These are phyloP conservation scores for Aspergillus neotritici DNA, from an alignment of 2,329 filamentous ascomycete species.

Conservation along the genomic window DNA sequence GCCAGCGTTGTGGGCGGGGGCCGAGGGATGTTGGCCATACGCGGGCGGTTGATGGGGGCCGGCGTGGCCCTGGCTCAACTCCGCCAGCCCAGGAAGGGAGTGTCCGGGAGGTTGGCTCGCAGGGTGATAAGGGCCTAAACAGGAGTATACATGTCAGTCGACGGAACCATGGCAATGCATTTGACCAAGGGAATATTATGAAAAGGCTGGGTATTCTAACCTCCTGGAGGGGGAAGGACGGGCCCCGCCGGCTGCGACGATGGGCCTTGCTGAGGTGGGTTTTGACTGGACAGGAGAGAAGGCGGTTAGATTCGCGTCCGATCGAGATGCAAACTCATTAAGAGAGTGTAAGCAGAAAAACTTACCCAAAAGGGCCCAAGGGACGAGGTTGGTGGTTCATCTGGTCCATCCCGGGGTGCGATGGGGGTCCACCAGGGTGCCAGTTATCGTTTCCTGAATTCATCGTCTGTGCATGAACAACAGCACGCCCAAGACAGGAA, in stretches of 20 bases:
- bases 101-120: conserved; percentile 40
- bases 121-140: conserved; percentile 37
- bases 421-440: conserved; percentile 38
- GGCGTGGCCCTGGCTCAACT: conserved; percentile 42
- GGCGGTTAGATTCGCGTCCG: conserved; percentile 5
- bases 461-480: conserved; percentile 30
- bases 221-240: conserved; percentile 36
- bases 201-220: conserved; percentile 24
- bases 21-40: conserved; percentile 39
- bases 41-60: conserved; percentile 37
- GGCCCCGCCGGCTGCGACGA: conserved; percentile 34
- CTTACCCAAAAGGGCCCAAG: conserved; percentile 42
- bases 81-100: conserved; percentile 42
- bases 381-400: conserved; percentile 40
- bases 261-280: conserved; percentile 35
- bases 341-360: background rate
- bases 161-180: background rate
- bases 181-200: background rate
- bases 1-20: conserved; percentile 30
- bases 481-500: conserved; percentile 1
- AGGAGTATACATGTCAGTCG: conserved; percentile 15
- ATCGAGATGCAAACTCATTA: background rate
- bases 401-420: conserved; percentile 40
- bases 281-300: conserved; percentile 29
- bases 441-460: conserved; percentile 42